A percentile compares a stretch with the other conserved stretches of the same genome.
Conservation (phyloP, 164 flowering plant species). For the Macadamia tetraphylla region DNA sequence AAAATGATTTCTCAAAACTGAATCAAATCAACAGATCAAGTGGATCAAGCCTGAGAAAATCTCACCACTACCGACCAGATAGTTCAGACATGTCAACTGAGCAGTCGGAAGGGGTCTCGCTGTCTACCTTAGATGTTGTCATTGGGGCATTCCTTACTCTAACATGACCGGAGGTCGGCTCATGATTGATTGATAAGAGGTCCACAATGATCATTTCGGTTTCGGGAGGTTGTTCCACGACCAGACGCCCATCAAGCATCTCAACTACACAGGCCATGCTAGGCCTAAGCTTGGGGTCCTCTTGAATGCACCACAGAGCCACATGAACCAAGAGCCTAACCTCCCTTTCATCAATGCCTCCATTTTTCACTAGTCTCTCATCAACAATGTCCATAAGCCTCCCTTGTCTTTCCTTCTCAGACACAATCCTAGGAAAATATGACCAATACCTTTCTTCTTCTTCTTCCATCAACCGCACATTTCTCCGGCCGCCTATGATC, state of each 20-base stretch:
- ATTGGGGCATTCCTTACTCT: background rate
- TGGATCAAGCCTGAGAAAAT: background rate
- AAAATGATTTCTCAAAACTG: too few relatives aligned
- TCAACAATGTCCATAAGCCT: constrained; percentile 74
- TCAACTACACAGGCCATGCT: constrained; percentile 67
- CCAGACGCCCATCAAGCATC: constrained; percentile 65
- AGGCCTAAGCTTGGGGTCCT: constrained; percentile 61
- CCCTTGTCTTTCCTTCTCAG: constrained; percentile 57
- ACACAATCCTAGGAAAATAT: constrained; percentile 64
- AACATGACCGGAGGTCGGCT: background rate
- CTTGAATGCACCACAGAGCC: constrained; percentile 89
- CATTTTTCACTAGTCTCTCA: constrained; percentile 30
- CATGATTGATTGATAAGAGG: constrained; percentile 39
- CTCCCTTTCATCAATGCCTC: constrained; percentile 47
- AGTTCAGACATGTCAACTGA: constrained; percentile 24
- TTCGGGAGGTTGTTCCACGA: constrained; percentile 62
- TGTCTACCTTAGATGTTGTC: background rate
- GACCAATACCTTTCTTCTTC: constrained; percentile 45
- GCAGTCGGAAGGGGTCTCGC: constrained; percentile 9
- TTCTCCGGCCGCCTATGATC: constrained; percentile 76
- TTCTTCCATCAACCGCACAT: constrained; percentile 28
- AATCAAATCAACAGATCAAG: too few relatives aligned
- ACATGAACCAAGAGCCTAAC: constrained; percentile 45
- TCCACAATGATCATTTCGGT: constrained; percentile 64
- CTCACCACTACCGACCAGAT: constrained; percentile 29